Percentiles rank a stretch among this genome's conserved stretches.
Conservation (phyloP, 441 rosid species). For the Euphorbia corollata region DNA sequence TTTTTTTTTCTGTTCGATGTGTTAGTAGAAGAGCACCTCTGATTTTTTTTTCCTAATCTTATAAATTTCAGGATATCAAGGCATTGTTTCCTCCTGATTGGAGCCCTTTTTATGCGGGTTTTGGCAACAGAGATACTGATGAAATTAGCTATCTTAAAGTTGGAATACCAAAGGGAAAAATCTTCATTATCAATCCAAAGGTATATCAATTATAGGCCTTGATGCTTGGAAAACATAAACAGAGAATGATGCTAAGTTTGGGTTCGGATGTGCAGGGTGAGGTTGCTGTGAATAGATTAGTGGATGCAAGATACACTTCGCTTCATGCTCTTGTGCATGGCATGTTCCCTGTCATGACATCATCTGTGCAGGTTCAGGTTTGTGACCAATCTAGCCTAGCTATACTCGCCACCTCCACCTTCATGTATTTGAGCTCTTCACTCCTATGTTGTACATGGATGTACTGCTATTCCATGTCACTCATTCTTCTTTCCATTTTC, state of each 20-base stretch:
- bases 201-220: constrained; percentile 31
- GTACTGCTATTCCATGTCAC: background rate
- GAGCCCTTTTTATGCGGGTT: constrained; percentile 97
- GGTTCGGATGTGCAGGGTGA: constrained; percentile 59
- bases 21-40: background rate
- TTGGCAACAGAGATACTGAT: constrained; percentile 97
- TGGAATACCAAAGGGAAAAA: constrained; percentile 93
- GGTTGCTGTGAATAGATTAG: constrained; percentile 70
- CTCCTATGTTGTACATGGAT: background rate
- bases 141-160: constrained; percentile 94
- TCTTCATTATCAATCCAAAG: constrained; percentile 93
- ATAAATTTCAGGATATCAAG: constrained; percentile 56
- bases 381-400: background rate
- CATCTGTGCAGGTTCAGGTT: constrained; percentile 57
- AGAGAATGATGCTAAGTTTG: background rate
- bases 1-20: constrained; percentile 8
- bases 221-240: constrained; percentile 10
- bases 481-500: constrained; percentile 10
- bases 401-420: background rate
- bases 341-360: constrained; percentile 66
- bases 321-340: constrained; percentile 74
- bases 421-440: background rate
- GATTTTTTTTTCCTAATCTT: constrained; percentile 1
- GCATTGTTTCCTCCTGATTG: constrained; percentile 75
- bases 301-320: constrained; percentile 67